Conservation (phyloP, 2,329 filamentous ascomycete genomes). For the Pseudodiploospora longispora region DNA sequence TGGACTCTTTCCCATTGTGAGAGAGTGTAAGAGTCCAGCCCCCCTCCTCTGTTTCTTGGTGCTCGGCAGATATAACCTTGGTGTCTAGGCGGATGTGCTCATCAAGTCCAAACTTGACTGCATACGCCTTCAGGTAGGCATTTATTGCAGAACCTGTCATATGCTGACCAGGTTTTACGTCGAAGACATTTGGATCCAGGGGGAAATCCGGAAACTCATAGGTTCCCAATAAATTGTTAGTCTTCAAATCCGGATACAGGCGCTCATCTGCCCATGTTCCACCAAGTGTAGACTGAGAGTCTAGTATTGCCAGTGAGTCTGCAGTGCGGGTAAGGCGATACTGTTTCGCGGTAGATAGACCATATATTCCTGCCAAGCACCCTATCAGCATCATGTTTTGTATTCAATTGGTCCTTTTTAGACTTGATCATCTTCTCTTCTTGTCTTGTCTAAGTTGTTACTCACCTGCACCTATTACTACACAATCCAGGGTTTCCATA, state of each 20-base stretch:
- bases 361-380: constrained; percentile 30
- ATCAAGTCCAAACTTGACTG: constrained; percentile 32
- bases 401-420: too few species aligned
- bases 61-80: constrained; percentile 35
- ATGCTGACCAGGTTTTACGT: constrained; percentile 35
- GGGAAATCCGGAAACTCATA: constrained; percentile 70
- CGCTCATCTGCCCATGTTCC: constrained; percentile 63
- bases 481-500: constrained; percentile 39
- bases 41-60: constrained; percentile 24
- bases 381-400: too few species aligned
- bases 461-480: constrained; percentile 46
- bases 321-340: constrained; percentile 51
- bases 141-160: constrained; percentile 40
- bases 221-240: constrained; percentile 66
- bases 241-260: constrained; percentile 60
- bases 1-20: constrained; percentile 11
- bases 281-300: constrained; percentile 49
- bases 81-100: constrained; percentile 31
- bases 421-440: too few species aligned
- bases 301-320: constrained; percentile 48
- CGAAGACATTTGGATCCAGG: constrained; percentile 49
- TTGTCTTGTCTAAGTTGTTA: background rate
- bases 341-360: constrained; percentile 53
- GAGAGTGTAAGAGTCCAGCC: constrained; percentile 35
- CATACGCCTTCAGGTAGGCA: constrained; percentile 39